Base-by-base conservation (phyloP, 2,329 filamentous ascomycete species). In the Neopestalotiopsis sp. region DNA sequence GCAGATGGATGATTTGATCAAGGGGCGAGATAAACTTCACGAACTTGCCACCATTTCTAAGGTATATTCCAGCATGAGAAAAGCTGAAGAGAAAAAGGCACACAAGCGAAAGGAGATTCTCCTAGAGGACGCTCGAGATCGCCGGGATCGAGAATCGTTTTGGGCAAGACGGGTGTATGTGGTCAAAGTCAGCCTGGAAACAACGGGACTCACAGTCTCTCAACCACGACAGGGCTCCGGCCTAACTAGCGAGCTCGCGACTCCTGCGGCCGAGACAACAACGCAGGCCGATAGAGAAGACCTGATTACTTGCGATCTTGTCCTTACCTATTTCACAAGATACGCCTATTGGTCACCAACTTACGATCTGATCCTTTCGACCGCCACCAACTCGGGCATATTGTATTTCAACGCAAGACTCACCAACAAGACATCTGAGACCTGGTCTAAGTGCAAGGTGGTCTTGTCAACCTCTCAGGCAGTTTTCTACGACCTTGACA, bases 401-500 rank as follows among this genome's bases (percentile, higher is more conserved):
- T 81, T 92, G 14, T 85, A 85, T 73, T 92, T 92, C 75, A 87
- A 90, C 67, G 89, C 90, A 1, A 84, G 87, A 71, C 85, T 91
- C 66, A 85, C 83, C 68, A 92, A 92, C 78, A 81, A 81, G 65
- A 91, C 89, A 0, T 89, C 87, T 0, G 90, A 92, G 79, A 88
- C 85, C 0, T 92, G 90, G 90, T 81, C 81, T 38, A 85, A 88
- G 77, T 86, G 88, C 76, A 87, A 85, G 70, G 79, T 92, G 49
- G 85, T 84, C 0, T 84, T 92, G 4, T 91, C 90, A 2, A 91
- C 89, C 0, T 91, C 89, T 0, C 88, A 91, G 73, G 86, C 89
- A 3, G 84, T 84, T 4, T 89, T 88, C 66, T 83, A 86, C 1
- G 85, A 85, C 1, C 79, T 91, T 2, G 83, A 86, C 30, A 86